Evolutionary conservation across 2,329 filamentous ascomycete species (phyloP).

Genomic region (Diaporthe citri): DNA sequence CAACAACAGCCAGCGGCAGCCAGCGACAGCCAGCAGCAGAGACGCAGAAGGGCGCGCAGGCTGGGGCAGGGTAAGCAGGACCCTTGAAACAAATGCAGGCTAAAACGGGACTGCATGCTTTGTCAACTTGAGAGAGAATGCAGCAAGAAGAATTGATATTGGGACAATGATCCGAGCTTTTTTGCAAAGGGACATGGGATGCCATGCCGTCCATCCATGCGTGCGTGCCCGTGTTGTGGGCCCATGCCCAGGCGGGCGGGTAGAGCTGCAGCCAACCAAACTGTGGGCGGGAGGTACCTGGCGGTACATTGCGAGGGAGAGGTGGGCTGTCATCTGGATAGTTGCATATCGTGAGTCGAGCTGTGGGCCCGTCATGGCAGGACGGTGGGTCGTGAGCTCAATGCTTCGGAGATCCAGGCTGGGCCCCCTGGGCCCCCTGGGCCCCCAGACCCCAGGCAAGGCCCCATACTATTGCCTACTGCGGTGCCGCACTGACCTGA

Average conservation of each 20-base stretch:
- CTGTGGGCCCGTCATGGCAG: not conserved
- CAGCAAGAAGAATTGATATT: not conserved
- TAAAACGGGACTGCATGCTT: conserved; percentile 13
- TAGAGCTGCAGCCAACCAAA: conserved; percentile 6
- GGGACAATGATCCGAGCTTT: not conserved
- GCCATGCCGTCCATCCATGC: not conserved
- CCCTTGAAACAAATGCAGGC: conserved; percentile 21
- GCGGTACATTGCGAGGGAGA: not conserved
- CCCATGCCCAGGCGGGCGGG: conserved; percentile 16
- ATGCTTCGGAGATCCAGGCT: conserved; percentile 8
- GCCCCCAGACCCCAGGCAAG: not conserved
- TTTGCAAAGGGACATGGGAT: not conserved
- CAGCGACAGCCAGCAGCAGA: not conserved
- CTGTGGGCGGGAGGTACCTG: not conserved
- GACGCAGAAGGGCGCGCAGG: not conserved
- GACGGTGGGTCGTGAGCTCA: not conserved
- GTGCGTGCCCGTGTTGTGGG: not conserved
- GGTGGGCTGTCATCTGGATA: not conserved
- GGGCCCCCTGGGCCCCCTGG: not conserved
- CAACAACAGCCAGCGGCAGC: not conserved
- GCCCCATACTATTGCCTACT: conserved; percentile 14
- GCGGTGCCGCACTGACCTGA: conserved; percentile 15
- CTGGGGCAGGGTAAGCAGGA: not conserved
- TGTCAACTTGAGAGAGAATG: not conserved
- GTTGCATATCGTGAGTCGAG: conserved; percentile 3